Percentiles rank a stretch among this genome's conserved stretches.
Conservation (phyloP, 2,329 filamentous ascomycete species). For the Fusarium sp. region DNA sequence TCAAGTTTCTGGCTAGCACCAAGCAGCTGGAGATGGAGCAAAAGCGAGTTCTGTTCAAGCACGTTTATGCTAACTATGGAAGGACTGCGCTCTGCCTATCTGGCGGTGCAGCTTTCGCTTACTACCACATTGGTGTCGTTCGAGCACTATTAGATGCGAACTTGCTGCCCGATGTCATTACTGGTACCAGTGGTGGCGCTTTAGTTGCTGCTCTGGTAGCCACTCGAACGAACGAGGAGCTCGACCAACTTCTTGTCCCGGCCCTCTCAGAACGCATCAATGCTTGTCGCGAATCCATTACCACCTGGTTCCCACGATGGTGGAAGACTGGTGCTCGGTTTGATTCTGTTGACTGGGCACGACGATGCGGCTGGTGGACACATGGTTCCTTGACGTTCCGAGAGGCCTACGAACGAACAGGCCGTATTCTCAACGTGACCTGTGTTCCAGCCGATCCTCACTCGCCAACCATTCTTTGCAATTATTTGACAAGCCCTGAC, state of each 20-base stretch:
- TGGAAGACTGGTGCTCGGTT: slow-evolving; percentile 94
- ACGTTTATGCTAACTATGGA: slow-evolving; percentile 89
- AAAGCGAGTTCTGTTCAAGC: slow-evolving; percentile 86
- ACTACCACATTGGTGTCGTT: slow-evolving; percentile 95
- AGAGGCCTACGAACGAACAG: slow-evolving; percentile 93
- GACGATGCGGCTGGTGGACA: slow-evolving; percentile 87
- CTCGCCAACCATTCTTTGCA: slow-evolving; percentile 89
- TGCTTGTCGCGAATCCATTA: slow-evolving; percentile 82
- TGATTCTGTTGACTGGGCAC: slow-evolving; percentile 92
- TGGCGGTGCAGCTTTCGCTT: slow-evolving; percentile 93
- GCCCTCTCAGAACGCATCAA: slow-evolving; percentile 87
- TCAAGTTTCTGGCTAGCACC: slow-evolving; percentile 76
- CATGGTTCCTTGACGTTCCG: slow-evolving; percentile 92
- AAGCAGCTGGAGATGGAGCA: slow-evolving; percentile 75
- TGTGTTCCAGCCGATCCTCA: slow-evolving; percentile 97
- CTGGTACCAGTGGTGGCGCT: slow-evolving; percentile 94
- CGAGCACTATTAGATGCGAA: slow-evolving; percentile 89
- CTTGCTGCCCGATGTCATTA: slow-evolving; percentile 91
- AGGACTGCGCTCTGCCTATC: slow-evolving; percentile 93
- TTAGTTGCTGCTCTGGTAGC: slow-evolving; percentile 88
- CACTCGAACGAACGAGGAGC: slow-evolving; percentile 90
- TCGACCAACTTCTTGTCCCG: slow-evolving; percentile 86
- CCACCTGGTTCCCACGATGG: slow-evolving; percentile 85
- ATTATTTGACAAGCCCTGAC: slow-evolving; percentile 94
- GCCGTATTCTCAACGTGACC: slow-evolving; percentile 93